These are phyloP conservation scores for Middelhovenomyces tepae DNA, from an alignment of 805 yeast genomes.

Conservation along the genomic window DNA sequence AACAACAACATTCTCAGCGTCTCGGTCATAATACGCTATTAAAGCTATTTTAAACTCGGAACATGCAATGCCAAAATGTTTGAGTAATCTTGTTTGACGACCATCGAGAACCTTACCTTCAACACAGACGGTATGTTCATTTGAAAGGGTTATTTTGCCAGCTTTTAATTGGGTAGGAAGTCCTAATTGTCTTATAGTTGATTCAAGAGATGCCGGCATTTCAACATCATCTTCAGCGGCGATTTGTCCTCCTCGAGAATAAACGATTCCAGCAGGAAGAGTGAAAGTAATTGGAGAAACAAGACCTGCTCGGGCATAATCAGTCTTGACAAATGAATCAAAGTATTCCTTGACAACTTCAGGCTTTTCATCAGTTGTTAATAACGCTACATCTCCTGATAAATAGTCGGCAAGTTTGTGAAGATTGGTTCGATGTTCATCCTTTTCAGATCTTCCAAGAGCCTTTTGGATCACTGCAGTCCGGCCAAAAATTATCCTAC, in stretches of 20 bases:
- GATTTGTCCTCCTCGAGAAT: constrained; percentile 92
- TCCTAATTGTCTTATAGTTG: constrained; percentile 80
- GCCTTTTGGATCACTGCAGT: constrained; percentile 91
- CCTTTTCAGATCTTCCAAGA: constrained; percentile 76
- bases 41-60: constrained; percentile 79
- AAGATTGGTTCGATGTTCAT: constrained; percentile 82
- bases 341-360: constrained; percentile 89
- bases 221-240: constrained; percentile 90
- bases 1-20: constrained; percentile 39
- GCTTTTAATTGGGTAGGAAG: constrained; percentile 84
- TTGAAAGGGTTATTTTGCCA: constrained; percentile 75
- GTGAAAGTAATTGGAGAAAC: constrained; percentile 74
- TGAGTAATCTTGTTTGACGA: constrained; percentile 81
- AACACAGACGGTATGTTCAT: constrained; percentile 71
- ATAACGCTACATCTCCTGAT: constrained; percentile 75
- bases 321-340: constrained; percentile 63
- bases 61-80: constrained; percentile 93
- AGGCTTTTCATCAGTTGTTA: constrained; percentile 83
- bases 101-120: constrained; percentile 78
- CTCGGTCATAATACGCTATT: constrained; percentile 57
- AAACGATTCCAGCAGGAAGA: constrained; percentile 84
- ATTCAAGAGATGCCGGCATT: constrained; percentile 92
- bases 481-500: constrained; percentile 82
- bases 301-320: constrained; percentile 85
- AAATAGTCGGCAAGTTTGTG: constrained; percentile 56